Percentiles rank a stretch among this genome's conserved stretches.
phyloP scores from a whole-genome alignment of 2,329 filamentous ascomycete species.

The Myrmaecium sp. region DNA sequence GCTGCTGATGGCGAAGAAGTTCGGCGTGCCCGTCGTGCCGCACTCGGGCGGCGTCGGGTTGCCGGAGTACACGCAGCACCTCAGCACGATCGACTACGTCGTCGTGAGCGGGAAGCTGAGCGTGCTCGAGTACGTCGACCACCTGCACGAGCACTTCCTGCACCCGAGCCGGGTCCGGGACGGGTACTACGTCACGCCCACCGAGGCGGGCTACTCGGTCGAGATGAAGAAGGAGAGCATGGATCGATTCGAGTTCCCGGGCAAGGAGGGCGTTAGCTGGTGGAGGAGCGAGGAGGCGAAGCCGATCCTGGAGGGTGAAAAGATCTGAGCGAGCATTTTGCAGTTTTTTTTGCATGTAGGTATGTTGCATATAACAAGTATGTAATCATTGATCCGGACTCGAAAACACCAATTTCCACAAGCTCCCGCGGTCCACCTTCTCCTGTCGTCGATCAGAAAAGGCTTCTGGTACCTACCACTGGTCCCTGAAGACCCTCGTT shows the following conservation, averaged over 20 bases:
- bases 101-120: constrained; percentile 66
- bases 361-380: too few relatives aligned
- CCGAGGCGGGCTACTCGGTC: constrained; percentile 71
- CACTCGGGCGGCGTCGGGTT: constrained; percentile 81
- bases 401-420: too few relatives aligned
- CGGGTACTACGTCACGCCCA: constrained; percentile 77
- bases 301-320: constrained; percentile 47
- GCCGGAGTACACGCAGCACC: constrained; percentile 85
- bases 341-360: too few relatives aligned
- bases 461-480: too few relatives aligned
- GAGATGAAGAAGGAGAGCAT: constrained; percentile 87
- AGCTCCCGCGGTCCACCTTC: too few relatives aligned
- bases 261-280: constrained; percentile 64
- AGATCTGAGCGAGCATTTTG: constrained; percentile 18
- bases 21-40: constrained; percentile 66
- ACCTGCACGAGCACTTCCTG: constrained; percentile 84
- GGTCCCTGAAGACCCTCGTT: too few relatives aligned
- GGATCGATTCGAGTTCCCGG: constrained; percentile 62
- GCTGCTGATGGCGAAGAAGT: constrained; percentile 67
- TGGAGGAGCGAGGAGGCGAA: constrained; percentile 71
- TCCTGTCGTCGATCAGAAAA: too few relatives aligned
- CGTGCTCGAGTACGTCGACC: constrained; percentile 81
- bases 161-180: constrained; percentile 65
- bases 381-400: too few relatives aligned
- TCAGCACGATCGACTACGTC: constrained; percentile 86